phyloP scores from a whole-genome alignment of 2,329 filamentous ascomycete genomes.

The Ophiostoma sp. region DNA sequence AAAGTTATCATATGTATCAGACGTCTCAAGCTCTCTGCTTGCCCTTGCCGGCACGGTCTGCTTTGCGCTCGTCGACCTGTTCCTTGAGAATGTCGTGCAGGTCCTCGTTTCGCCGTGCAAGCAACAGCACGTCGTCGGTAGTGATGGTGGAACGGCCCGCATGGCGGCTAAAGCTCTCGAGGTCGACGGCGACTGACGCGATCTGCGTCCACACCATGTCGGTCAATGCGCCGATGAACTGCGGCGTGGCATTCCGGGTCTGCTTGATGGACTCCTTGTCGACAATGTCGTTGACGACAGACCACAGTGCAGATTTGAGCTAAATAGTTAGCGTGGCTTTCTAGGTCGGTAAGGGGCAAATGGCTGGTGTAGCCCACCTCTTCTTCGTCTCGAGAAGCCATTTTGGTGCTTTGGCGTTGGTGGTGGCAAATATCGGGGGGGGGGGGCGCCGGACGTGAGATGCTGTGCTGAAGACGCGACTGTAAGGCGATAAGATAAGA shows the following conservation, averaged over 20 bases:
- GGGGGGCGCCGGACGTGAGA: background rate
- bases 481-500: background rate
- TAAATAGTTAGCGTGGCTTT: slow-evolving; percentile 31
- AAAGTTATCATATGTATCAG: background rate
- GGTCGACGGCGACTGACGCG: slow-evolving; percentile 54
- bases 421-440: background rate
- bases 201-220: slow-evolving; percentile 86
- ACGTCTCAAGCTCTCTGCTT: slow-evolving; percentile 26
- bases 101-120: slow-evolving; percentile 81
- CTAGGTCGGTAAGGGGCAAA: background rate
- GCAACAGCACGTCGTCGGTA: slow-evolving; percentile 79
- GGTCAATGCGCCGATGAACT: slow-evolving; percentile 81
- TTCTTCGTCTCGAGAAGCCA: slow-evolving; percentile 31
- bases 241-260: slow-evolving; percentile 80
- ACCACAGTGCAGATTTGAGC: slow-evolving; percentile 81
- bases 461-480: background rate
- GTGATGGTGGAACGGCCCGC: slow-evolving; percentile 75
- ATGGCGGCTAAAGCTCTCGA: slow-evolving; percentile 62
- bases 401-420: slow-evolving; percentile 21
- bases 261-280: slow-evolving; percentile 72
- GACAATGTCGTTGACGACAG: slow-evolving; percentile 77
- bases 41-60: slow-evolving; percentile 36
- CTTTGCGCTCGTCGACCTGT: slow-evolving; percentile 58
- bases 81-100: slow-evolving; percentile 69
- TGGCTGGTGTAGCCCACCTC: slow-evolving; percentile 27